Evolutionary conservation across 2,329 filamentous ascomycete species (phyloP), one percentile per base, ranked within the genome.

Genomic region (Trichoderma koningiopsis): DNA sequence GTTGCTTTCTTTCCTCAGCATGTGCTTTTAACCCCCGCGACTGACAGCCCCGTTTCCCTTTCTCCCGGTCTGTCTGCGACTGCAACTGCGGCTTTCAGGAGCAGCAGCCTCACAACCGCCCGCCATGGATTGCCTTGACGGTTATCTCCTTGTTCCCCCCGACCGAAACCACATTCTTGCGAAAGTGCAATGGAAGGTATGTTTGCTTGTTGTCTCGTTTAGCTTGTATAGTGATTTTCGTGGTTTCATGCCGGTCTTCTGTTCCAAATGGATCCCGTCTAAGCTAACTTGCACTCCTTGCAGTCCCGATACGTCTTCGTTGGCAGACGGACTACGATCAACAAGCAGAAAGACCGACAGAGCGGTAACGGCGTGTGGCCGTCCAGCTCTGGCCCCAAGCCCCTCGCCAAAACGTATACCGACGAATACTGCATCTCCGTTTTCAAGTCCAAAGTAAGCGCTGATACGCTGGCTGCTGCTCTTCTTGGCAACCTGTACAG

Each of bases 291-390:
- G 35, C 24, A n/a, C 43, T 31, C 33, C 24, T 14, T 47, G n/a
- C 75, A 90, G 88, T 74, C 84, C 75, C 87, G 88, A 78, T 89
- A 87, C 77, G 83, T 90, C 59, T 81, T 88, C 68, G 80, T 89
- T 68, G 87, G 87, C 68, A 75, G 76, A 67, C 77, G 77, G 66
- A 73, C 70, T 68, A 72, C 78, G 35, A 71, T 63, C 62, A 53
- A 40, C 65, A 60, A 60, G 47, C 56, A 68, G 57, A 79, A 80
- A 73, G 81, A 82, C 52, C 74, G 77, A 33, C 78, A 79, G 64
- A 71, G 77, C 35, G 81, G 78, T 71, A 75, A 78, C 40, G 78
- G 80, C 24, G 79, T 79, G n/a, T 81, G 80, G 58, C 77, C 78
- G 71, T 79, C 77, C 71, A 78, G 79, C 59, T 74, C 81, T 49